Conservation (phyloP, 768 basidiomycete genomes). For the Calocybe indica region DNA sequence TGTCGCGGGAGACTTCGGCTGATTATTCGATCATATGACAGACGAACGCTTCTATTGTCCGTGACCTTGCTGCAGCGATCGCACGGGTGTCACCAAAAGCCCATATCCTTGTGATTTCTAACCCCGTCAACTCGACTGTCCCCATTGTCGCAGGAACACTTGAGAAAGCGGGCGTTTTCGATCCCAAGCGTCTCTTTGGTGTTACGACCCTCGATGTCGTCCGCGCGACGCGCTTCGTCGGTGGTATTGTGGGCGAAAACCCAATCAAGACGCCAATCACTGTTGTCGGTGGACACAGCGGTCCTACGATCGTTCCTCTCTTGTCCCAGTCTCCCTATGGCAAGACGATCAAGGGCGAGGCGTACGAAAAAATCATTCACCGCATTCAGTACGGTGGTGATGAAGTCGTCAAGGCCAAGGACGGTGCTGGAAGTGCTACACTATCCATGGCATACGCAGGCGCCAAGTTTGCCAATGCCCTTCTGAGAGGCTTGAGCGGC, state of each 20-base stretch:
- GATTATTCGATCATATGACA: slow-evolving; percentile 19
- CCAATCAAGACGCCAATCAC: slow-evolving; percentile 70
- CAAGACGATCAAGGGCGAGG: slow-evolving; percentile 69
- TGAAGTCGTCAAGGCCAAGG: slow-evolving; percentile 98
- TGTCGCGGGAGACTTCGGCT: background rate
- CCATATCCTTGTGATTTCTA: slow-evolving; percentile 95
- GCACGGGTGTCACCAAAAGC: slow-evolving; percentile 85
- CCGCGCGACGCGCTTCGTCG: slow-evolving; percentile 88
- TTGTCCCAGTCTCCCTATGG: slow-evolving; percentile 77
- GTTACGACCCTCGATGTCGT: slow-evolving; percentile 98
- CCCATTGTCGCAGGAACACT: slow-evolving; percentile 93
- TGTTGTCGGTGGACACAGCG: slow-evolving; percentile 94
- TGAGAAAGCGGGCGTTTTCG: slow-evolving; percentile 87
- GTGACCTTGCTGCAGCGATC: slow-evolving; percentile 87
- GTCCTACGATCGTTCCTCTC: slow-evolving; percentile 95
- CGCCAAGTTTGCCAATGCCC: slow-evolving; percentile 79
- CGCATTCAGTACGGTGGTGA: slow-evolving; percentile 98
- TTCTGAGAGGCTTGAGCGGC: slow-evolving; percentile 82
- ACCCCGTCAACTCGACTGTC: slow-evolving; percentile 98
- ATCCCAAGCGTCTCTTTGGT: slow-evolving; percentile 88
- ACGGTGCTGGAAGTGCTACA: slow-evolving; percentile 89
- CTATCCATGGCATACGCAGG: slow-evolving; percentile 96
- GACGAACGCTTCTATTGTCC: slow-evolving; percentile 98
- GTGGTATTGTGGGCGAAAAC: slow-evolving; percentile 55
- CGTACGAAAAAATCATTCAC: slow-evolving; percentile 73